Conservation (phyloP, 129 eudicot species). For the Smallanthus sonchifolius region DNA sequence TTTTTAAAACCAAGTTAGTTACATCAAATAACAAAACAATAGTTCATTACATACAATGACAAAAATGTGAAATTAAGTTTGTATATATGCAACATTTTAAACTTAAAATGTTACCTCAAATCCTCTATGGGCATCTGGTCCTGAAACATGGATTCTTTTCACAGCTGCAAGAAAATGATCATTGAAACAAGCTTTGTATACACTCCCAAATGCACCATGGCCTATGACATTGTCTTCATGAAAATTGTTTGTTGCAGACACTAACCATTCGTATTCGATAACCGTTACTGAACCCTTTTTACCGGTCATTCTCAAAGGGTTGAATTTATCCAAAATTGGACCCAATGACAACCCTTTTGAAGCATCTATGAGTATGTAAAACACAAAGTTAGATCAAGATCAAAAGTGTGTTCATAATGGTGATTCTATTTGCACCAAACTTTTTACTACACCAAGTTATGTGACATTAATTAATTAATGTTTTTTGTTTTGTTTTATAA, state of each 20-base stretch:
- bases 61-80: background rate
- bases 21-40: background rate
- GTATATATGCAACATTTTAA: background rate
- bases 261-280: slow-evolving; percentile 72
- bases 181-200: slow-evolving; percentile 76
- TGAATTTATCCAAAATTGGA: slow-evolving; percentile 62
- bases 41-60: background rate
- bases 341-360: slow-evolving; percentile 60
- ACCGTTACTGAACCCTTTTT: slow-evolving; percentile 67
- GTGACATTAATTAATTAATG: no score
- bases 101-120: slow-evolving; percentile 54
- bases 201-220: slow-evolving; percentile 66
- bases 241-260: slow-evolving; percentile 78
- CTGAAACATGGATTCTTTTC: slow-evolving; percentile 56
- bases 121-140: slow-evolving; percentile 61
- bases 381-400: slow-evolving; percentile 12
- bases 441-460: no score
- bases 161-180: slow-evolving; percentile 69
- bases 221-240: slow-evolving; percentile 61
- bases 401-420: background rate
- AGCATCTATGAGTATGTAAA: slow-evolving; percentile 40
- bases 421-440: no score
- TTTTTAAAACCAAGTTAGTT: no score
- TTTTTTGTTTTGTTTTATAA: no score
- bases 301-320: slow-evolving; percentile 52